phyloP scores from a whole-genome alignment of 2,329 filamentous ascomycete species.

The Phialemoniopsis sp. region DNA sequence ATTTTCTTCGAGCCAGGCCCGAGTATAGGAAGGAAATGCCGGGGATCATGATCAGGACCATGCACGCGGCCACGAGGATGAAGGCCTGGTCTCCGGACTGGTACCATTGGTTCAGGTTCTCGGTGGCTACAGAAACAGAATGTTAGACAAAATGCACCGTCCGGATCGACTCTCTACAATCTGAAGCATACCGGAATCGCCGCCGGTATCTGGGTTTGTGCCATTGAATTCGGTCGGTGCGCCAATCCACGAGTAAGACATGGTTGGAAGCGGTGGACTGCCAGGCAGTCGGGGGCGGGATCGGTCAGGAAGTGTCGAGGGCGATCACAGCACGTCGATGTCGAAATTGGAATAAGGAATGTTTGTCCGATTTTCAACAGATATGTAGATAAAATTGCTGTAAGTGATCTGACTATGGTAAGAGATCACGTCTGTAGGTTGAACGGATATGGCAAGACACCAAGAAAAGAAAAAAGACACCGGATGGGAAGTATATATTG shows the following conservation, averaged over 20 bases:
- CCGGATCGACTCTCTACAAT: background rate
- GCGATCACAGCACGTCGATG: no score
- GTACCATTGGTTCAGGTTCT: slow-evolving; percentile 97
- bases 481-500: no score
- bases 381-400: no score
- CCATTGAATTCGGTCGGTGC: slow-evolving; percentile 59
- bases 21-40: slow-evolving; percentile 98
- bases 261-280: slow-evolving; percentile 19
- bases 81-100: slow-evolving; percentile 88
- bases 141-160: slow-evolving; percentile 1
- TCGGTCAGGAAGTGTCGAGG: no score
- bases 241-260: slow-evolving; percentile 59
- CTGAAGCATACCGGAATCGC: slow-evolving; percentile 68
- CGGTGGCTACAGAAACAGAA: slow-evolving; percentile 50
- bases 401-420: no score
- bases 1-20: slow-evolving; percentile 94
- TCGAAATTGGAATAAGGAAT: no score
- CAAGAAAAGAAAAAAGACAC: no score
- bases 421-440: no score
- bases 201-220: slow-evolving; percentile 61
- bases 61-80: slow-evolving; percentile 83
- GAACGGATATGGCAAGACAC: no score
- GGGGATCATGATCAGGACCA: slow-evolving; percentile 95
- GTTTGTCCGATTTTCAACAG: no score
- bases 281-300: no score